These are phyloP conservation scores for Alternaria brassicicola DNA, from an alignment of 2,329 filamentous ascomycete species.

Conservation along the genomic window DNA sequence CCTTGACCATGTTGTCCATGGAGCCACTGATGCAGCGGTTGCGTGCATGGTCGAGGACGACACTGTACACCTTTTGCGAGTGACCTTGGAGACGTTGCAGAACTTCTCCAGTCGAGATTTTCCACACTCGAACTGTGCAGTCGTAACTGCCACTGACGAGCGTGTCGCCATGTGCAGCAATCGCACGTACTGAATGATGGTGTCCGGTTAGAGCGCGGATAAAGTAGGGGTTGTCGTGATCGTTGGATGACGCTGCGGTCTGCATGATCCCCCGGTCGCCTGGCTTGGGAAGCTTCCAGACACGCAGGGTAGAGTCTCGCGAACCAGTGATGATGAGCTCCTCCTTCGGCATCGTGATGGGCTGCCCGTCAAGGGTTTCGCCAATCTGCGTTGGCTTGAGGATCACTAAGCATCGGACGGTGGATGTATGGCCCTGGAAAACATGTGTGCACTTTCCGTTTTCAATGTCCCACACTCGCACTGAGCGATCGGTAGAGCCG, in stretches of 20 bases:
- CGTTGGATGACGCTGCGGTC: slow-evolving; percentile 73
- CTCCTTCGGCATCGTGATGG: slow-evolving; percentile 90
- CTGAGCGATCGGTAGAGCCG: slow-evolving; percentile 92
- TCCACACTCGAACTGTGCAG: slow-evolving; percentile 93
- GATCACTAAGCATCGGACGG: slow-evolving; percentile 93
- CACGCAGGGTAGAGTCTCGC: slow-evolving; percentile 87
- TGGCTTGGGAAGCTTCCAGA: slow-evolving; percentile 89
- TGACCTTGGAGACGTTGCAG: slow-evolving; percentile 86
- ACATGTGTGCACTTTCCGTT: slow-evolving; percentile 90
- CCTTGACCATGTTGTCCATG: slow-evolving; percentile 98
- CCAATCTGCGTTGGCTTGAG: slow-evolving; percentile 84
- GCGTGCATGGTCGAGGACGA: slow-evolving; percentile 88
- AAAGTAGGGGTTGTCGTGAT: slow-evolving; percentile 90
- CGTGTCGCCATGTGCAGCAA: slow-evolving; percentile 91
- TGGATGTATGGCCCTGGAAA: slow-evolving; percentile 97
- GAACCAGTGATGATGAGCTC: slow-evolving; percentile 97
- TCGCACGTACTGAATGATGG: slow-evolving; percentile 91
- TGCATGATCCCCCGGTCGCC: slow-evolving; percentile 80
- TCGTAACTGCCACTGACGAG: slow-evolving; percentile 98
- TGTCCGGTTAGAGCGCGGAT: slow-evolving; percentile 86
- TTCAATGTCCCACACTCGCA: slow-evolving; percentile 99
- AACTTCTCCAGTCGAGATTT: slow-evolving; percentile 91
- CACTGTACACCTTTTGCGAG: slow-evolving; percentile 92
- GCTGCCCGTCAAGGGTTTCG: slow-evolving; percentile 70
- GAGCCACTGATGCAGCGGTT: slow-evolving; percentile 97